Evolutionary conservation across 192 early-diverging fungal genomes (phyloP), one percentile per base, ranked within the genome.

Genomic region (Pilobolus umbonatus): DNA sequence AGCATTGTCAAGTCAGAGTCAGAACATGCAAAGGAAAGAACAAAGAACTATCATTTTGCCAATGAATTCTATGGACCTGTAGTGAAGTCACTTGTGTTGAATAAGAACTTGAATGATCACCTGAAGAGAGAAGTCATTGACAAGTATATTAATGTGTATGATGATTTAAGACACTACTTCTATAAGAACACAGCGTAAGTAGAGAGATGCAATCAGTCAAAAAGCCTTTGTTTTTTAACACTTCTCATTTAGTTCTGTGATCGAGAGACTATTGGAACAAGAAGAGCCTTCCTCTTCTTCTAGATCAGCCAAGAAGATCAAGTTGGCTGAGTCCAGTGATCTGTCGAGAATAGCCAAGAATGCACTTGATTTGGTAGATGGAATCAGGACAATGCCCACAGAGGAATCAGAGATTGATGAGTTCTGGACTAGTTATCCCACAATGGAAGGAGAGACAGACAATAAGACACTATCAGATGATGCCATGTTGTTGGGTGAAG

Each of bases 161-260:
- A 91, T 61, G 96, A 98, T 63, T 67, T 95, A 39, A 79, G 90
- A 62, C 81, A 82, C 60, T 91, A 92, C 68, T 94, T 93, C 65
- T 85, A 80, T 67, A 88, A 85, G 65, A 72, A 84, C 62, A 57
- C 82, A 5, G 62, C 71, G 70, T 75, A 71, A 45, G 74, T 82
- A 4, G 15, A n/a, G n/a, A n/a, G n/a, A n/a, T n/a, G n/a, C n/a
- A n/a, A n/a, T n/a, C n/a, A n/a, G n/a, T n/a, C n/a, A n/a, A n/a
- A n/a, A n/a, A n/a, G n/a, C n/a, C n/a, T n/a, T n/a, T n/a, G n/a
- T n/a, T n/a, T n/a, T n/a, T n/a, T n/a, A n/a, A n/a, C n/a, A n/a
- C n/a, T n/a, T n/a, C n/a, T n/a, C n/a, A n/a, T n/a, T n/a, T n/a
- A n/a, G n/a, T n/a, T n/a, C n/a, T n/a, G n/a, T n/a, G n/a, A n/a